A percentile compares a stretch with the other conserved stretches of the same genome.
Conservation (phyloP, 1,284 basidiomycete species). For the Papiliotrema flavescens region DNA sequence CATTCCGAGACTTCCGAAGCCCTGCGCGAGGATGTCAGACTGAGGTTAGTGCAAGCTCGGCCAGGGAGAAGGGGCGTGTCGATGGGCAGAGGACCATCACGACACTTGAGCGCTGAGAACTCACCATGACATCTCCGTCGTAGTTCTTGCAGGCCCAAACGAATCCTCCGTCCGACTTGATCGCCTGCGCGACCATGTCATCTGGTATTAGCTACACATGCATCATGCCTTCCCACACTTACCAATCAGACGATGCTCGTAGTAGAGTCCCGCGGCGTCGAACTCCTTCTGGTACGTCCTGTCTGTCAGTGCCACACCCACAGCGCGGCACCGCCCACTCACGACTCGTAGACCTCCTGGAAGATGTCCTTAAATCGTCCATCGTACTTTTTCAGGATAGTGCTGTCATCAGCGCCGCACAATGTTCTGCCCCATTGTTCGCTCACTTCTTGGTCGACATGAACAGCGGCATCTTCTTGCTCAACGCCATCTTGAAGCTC, state of each 20-base stretch:
- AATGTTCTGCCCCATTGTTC: neutral
- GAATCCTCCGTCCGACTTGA: conserved; percentile 96
- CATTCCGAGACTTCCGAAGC: conserved; percentile 87
- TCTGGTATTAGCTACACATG: conserved; percentile 51
- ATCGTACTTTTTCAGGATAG: conserved; percentile 93
- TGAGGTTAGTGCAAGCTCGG: conserved; percentile 33
- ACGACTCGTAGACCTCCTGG: conserved; percentile 84
- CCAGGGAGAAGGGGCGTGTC: neutral
- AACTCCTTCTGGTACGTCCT: conserved; percentile 79
- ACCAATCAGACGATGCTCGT: conserved; percentile 82
- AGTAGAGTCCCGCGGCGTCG: conserved; percentile 81
- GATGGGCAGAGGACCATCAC: too few species aligned
- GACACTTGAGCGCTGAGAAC: conserved; percentile 6
- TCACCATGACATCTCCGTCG: conserved; percentile 78
- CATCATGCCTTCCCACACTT: conserved; percentile 21
- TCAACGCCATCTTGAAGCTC: conserved; percentile 96
- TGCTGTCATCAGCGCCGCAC: conserved; percentile 46
- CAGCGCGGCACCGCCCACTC: conserved; percentile 25
- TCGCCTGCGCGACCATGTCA: conserved; percentile 94
- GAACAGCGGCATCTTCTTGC: conserved; percentile 90
- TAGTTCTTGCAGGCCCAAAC: conserved; percentile 98
- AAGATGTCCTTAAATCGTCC: conserved; percentile 99
- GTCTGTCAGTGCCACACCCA: neutral
- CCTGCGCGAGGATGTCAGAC: conserved; percentile 86
- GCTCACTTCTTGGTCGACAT: conserved; percentile 87